Percentiles rank a stretch among this genome's conserved stretches.
These are phyloP conservation scores for Hypoxylon sp. DNA, from an alignment of 2,329 filamentous ascomycete species.

Conservation along the genomic window DNA sequence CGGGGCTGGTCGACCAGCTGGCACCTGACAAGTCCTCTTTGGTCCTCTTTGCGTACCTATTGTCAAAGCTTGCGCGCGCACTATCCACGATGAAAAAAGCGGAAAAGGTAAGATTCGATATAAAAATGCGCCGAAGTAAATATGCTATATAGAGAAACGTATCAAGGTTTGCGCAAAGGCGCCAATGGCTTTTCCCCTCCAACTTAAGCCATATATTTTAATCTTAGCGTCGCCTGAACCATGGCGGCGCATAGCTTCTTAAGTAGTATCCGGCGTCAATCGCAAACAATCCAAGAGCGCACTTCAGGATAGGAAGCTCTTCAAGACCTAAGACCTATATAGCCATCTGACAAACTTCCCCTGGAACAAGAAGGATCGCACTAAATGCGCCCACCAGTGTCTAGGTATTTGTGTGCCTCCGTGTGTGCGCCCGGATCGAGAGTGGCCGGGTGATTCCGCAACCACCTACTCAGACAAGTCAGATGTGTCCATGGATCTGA, in stretches of 20 bases:
- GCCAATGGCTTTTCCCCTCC: constrained; percentile 24
- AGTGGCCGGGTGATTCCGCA: constrained; percentile 46
- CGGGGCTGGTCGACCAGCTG: constrained; percentile 32
- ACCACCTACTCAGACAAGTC: constrained; percentile 25
- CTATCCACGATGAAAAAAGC: background rate
- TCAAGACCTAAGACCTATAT: constrained; percentile 17
- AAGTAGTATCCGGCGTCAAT: constrained; percentile 41
- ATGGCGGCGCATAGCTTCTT: constrained; percentile 38
- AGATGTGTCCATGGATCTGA: constrained; percentile 32
- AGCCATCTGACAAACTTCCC: constrained; percentile 25
- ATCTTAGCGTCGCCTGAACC: constrained; percentile 21
- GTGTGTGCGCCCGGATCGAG: constrained; percentile 40
- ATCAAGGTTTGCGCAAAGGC: constrained; percentile 33
- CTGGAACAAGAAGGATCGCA: constrained; percentile 38
- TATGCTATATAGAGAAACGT: constrained; percentile 7
- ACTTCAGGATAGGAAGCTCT: constrained; percentile 27
- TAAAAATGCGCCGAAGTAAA: constrained; percentile 29
- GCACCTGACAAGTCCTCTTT: constrained; percentile 42
- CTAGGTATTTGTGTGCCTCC: constrained; percentile 10
- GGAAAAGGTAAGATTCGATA: constrained; percentile 14
- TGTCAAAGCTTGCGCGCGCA: constrained; percentile 26
- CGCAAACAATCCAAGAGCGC: constrained; percentile 36
- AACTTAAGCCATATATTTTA: constrained; percentile 27
- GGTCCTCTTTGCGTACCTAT: constrained; percentile 14
- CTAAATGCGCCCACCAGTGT: constrained; percentile 33